Base-by-base conservation (phyloP, 2,329 filamentous ascomycete genomes). In the Trichoderma sp. region DNA sequence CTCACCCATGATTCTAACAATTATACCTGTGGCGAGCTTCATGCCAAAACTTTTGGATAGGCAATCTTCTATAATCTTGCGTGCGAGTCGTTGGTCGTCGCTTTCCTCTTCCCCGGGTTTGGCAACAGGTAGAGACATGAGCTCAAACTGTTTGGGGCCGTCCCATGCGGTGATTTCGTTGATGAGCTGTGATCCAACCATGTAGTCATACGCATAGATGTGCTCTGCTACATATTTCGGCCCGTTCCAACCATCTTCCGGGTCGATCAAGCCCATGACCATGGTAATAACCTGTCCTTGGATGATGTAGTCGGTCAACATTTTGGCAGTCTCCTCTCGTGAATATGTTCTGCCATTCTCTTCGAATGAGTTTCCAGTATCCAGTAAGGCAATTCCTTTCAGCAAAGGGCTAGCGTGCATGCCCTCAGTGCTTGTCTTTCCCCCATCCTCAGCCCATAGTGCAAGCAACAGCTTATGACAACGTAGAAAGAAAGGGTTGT, bases 261-360 rank as follows among this genome's bases (percentile, higher is more conserved):
- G 82, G 76, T 91, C 89, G 0, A 89, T 79, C 6, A 88, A 85
- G 2, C 87, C 85, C 86, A 89, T 86, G 1, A 87, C 88, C 81
- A 88, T 81, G 7, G 84, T 85, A 77, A 89, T 85, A 3, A 84
- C 87, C 76, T 90, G 88, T 3, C 88, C 89, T 76, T 91, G 89
- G 56, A 88, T 87, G 74, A 90, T 89, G 77, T 91, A 91, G 78
- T 91, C 89, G 3, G 86, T 87, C 78, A 91, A 83, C 77, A 87
- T 83, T 72, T 80, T 83, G 50, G 83, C 83, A 14, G 82, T 79
- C 38, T 86, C 86, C 7, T 87, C 84, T 4, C 84, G 75, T 4
- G 80, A 81, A 78, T 82, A 83, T 14, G 76, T 81, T 68, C 77
- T 78, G 11, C 79, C 80, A 18, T 79, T 60, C 50, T 81, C 80